A percentile compares a stretch with the other conserved stretches of the same genome.
Evolutionary conservation across 306 rosid species (phyloP).

Genomic region (Vicia villosa): DNA sequence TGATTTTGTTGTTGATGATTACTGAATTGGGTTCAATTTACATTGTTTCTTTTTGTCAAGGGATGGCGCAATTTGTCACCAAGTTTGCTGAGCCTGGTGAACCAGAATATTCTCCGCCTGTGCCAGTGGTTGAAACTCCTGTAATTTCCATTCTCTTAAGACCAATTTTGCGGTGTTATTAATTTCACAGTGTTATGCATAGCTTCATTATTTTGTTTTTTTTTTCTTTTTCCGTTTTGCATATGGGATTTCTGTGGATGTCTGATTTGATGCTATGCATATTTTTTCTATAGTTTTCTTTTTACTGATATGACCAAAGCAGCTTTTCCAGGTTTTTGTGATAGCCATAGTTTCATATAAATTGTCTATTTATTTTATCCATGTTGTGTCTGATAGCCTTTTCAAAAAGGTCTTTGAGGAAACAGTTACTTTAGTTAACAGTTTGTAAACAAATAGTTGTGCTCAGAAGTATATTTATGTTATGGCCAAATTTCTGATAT

Average conservation of each 20-base stretch:
- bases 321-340: background rate
- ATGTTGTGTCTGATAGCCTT: constrained; percentile 14
- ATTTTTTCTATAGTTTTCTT: background rate
- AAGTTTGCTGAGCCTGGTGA: constrained; percentile 88
- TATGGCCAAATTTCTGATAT: constrained; percentile 1
- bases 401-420: constrained; percentile 4
- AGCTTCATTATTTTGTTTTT: background rate
- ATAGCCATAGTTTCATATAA: background rate
- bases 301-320: background rate
- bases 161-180: background rate
- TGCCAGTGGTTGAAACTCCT: constrained; percentile 75
- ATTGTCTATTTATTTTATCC: background rate
- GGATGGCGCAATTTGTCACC: constrained; percentile 84
- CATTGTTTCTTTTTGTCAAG: constrained; percentile 39
- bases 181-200: background rate
- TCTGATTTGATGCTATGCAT: constrained; percentile 1
- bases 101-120: constrained; percentile 78
- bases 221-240: no score
- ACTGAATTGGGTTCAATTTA: background rate
- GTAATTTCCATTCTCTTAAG: constrained; percentile 46
- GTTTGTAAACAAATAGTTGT: background rate
- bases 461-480: background rate
- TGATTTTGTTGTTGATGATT: background rate
- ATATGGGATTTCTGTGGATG: background rate
- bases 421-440: background rate